Evolutionary conservation across 2,329 filamentous ascomycete genomes (phyloP).

Genomic region (Alternaria triticimaculans): DNA sequence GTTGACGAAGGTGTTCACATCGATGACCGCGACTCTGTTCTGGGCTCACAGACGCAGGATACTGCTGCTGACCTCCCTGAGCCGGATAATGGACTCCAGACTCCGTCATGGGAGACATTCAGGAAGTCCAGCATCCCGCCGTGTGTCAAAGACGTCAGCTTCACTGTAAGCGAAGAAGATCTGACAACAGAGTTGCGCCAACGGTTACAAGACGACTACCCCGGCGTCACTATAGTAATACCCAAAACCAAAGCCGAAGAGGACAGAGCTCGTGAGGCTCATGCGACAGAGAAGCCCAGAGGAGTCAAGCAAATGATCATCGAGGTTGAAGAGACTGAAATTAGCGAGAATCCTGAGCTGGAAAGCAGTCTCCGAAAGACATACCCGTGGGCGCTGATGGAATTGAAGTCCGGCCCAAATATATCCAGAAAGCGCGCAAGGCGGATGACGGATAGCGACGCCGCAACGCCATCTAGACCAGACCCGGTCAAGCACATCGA

Average conservation of each 20-base stretch:
- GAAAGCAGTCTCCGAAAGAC: conserved; percentile 3
- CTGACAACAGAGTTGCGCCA: not conserved
- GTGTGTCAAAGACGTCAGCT: conserved; percentile 3
- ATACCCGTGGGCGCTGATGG: conserved; percentile 12
- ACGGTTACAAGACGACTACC: conserved; percentile 1
- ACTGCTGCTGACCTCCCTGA: not conserved
- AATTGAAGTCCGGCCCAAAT: not conserved
- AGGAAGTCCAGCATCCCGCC: not conserved
- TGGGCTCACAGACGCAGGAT: not conserved
- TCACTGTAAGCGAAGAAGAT: conserved; percentile 6
- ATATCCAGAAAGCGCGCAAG: conserved; percentile 1
- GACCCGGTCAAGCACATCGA: conserved; percentile 3
- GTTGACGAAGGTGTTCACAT: not conserved
- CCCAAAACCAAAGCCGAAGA: not conserved
- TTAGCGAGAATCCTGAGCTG: not conserved
- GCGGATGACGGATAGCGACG: not conserved
- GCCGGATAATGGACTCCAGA: not conserved
- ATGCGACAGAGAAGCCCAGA: conserved; percentile 1
- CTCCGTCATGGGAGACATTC: conserved; percentile 2
- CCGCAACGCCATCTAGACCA: not conserved
- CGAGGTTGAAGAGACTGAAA: conserved; percentile 6
- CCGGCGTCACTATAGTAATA: conserved; percentile 2
- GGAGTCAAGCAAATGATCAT: conserved; percentile 13
- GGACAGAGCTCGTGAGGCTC: not conserved
- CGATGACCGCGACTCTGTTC: not conserved